Conservation (phyloP, 225 moss, liverwort and hornwort species). For the Bryum argenteum region DNA sequence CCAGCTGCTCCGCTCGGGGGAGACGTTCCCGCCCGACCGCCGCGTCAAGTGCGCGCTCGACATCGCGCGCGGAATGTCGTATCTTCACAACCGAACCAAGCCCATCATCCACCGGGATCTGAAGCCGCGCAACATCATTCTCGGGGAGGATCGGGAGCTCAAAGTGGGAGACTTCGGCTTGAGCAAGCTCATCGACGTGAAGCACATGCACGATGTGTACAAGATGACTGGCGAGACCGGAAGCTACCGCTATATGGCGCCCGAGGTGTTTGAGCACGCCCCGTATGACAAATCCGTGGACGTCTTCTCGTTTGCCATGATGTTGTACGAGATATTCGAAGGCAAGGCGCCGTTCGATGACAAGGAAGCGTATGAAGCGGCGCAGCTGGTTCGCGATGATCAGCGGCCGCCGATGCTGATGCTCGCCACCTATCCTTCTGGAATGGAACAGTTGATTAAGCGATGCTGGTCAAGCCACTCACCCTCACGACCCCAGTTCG, state of each 20-base stretch:
- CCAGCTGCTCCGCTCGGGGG: constrained; percentile 45
- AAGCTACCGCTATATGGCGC: constrained; percentile 97
- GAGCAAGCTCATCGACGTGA: constrained; percentile 76
- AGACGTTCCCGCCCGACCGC: constrained; percentile 33
- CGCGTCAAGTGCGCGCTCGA: constrained; percentile 71
- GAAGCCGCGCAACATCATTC: constrained; percentile 80
- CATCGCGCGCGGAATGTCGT: constrained; percentile 82
- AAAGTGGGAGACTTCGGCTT: constrained; percentile 89
- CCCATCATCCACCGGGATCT: constrained; percentile 86
- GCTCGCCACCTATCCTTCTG: constrained; percentile 42
- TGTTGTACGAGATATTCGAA: constrained; percentile 86
- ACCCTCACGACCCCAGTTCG: constrained; percentile 34
- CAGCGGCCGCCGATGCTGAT: constrained; percentile 54
- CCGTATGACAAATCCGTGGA: constrained; percentile 81
- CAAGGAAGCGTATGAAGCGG: constrained; percentile 79
- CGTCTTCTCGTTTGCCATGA: constrained; percentile 79
- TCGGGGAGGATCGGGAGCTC: constrained; percentile 68
- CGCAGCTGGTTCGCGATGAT: constrained; percentile 40
- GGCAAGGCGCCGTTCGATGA: constrained; percentile 64
- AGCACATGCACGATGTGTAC: constrained; percentile 72
- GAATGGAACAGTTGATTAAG: constrained; percentile 51
- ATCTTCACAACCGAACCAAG: constrained; percentile 72
- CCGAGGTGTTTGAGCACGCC: constrained; percentile 82
- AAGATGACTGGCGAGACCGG: constrained; percentile 96
- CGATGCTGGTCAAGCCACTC: constrained; percentile 37